Evolutionary conservation across 73 alveolate species (phyloP), one percentile per base, ranked within the genome.

Genomic region (Paramecium tetraurelia): DNA sequence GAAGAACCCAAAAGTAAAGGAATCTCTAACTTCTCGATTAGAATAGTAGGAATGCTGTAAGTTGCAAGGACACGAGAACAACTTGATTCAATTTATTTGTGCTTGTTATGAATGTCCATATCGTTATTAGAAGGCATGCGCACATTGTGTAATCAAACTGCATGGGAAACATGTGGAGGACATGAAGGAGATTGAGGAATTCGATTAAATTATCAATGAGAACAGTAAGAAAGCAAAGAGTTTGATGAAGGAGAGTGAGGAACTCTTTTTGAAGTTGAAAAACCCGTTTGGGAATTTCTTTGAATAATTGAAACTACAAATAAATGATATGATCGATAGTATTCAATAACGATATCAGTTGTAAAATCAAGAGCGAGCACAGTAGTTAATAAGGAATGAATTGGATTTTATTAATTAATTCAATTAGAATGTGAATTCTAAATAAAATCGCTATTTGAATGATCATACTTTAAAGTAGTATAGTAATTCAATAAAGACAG

Each of bases 81-180:
- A 75, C 31, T 40, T 31, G 59, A 75, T 75, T 14, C n/a, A 40
- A 36, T 75, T 75, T 18, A 20, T 75, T 21, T 75, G 87, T 75
- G 48, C 87, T 33, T 33, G 38, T 36, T 27, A 10, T 36, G 87
- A 75, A 75, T 75, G 87, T 36, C 87, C 87, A 21, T 75, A 75
- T 75, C 57, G 59, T 14, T 75, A 31, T 40, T 44, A 75, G 21
- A 75, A 75, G 31, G 87, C 87, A 33, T 75, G 87, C 38, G 87
- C 87, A n/a, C 87, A 75, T 75, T 75, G 87, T 20, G 87, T 75
- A 4, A 75, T 75, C 12, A 75, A 75, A 75, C 7, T 75, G 12
- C 87, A 75, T 75, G 87, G 59, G 33, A 75, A 36, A 75, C 87
- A 75, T 75, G 59, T 75, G 3, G 87, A 75, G 5, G 41, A 75